Evolutionary conservation across 768 basidiomycete species (phyloP), one percentile per base, ranked within the genome.

Genomic region (Chalciporus sphaerocephalus): DNA sequence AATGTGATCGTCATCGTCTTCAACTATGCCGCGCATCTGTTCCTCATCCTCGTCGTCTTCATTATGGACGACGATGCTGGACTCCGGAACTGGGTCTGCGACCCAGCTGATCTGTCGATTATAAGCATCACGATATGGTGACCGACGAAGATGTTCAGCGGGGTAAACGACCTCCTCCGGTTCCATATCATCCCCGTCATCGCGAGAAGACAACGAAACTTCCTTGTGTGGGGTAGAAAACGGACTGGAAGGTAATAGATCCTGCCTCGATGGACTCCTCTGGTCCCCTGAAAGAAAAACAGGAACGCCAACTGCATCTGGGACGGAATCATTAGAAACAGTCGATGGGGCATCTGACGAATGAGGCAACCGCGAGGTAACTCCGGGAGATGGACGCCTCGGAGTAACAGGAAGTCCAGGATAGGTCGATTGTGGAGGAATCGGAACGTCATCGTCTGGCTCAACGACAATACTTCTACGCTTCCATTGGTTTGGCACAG

Each of bases 61-160:
- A 68, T 44, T 81, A 24, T 80, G 79, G 32, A 85, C 72, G 28
- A 80, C 82, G 60, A 84, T 84, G 21, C 76, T 82, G 42, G 77
- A 74, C 57, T 83, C 80, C 35, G 77, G 77, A 18, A 81, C 81
- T 60, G 76, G 83, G 38, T 81, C 79, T 33, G 84, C 86, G 28
- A 87, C 71, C 87, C 87, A 91, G 56, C 87, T 91, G 36, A 81
- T 79, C 54, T 81, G 76, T 52, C 83, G 73, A 23, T 80, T 61
- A 42, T 45, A 78, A 23, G 65, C 72, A 39, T 67, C 70, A 40
- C 76, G 72, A 27, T 74, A 77, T n/a, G 75, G 72, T 12, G 75
- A 74, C 30, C 75, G 74, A 27, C 73, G 69, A 49, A 71, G 68
- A 12, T 73, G 76, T 54, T 82, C 81, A 34, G 79, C 76, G 37